phyloP scores from a whole-genome alignment of 257 asterid species.

The Ajuga chamaepitys region DNA sequence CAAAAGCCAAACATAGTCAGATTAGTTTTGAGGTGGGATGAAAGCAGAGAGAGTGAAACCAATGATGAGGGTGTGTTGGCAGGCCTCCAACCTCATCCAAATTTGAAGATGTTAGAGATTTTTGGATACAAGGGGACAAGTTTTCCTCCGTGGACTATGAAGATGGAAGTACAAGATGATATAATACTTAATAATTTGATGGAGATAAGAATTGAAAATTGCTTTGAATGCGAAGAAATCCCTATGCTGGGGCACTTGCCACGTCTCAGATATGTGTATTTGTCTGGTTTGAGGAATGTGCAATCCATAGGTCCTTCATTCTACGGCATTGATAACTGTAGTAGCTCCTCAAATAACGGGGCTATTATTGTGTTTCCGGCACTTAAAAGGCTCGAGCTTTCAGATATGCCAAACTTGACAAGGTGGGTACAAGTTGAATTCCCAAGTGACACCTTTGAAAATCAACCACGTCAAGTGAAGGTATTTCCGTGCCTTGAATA shows the following conservation, averaged over 20 bases:
- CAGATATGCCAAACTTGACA: too few species aligned
- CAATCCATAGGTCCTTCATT: neutral
- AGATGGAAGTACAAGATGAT: too few species aligned
- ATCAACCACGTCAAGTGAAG: neutral
- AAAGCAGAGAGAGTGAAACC: neutral
- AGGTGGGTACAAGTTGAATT: too few species aligned
- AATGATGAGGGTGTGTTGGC: neutral
- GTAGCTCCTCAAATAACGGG: neutral
- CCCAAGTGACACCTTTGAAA: too few species aligned
- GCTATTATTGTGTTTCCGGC: neutral
- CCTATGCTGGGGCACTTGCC: neutral
- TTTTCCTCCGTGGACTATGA: neutral
- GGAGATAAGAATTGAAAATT: neutral
- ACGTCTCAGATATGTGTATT: neutral
- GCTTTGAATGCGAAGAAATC: neutral
- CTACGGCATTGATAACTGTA: neutral
- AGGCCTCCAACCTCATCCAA: conserved; percentile 2
- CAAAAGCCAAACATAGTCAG: neutral
- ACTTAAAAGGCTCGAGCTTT: neutral
- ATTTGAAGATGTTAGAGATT: neutral
- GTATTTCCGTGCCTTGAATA: neutral
- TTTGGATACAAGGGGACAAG: neutral
- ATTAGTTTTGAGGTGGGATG: neutral
- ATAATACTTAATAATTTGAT: neutral
- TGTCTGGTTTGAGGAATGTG: neutral